Conservation (phyloP, 164 flowering plant species). For the Pachysandra terminalis region DNA sequence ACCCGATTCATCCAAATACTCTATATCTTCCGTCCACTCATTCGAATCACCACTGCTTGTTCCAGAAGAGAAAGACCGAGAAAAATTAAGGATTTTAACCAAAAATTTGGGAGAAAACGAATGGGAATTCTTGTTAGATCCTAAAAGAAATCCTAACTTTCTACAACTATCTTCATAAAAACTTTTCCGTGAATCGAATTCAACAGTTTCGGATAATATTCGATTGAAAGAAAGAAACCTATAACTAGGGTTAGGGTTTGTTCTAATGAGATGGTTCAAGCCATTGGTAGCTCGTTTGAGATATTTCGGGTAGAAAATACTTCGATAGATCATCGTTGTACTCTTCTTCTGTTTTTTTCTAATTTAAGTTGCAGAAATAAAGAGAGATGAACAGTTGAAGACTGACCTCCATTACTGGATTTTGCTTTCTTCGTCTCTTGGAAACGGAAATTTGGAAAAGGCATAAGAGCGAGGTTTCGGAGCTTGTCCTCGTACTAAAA, state of each 20-base stretch:
- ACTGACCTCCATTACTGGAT: too few species aligned
- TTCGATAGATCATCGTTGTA: slow-evolving; percentile 14
- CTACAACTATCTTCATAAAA: neutral
- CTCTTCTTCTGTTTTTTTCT: too few species aligned
- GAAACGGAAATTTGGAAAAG: too few species aligned
- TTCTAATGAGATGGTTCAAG: slow-evolving; percentile 12
- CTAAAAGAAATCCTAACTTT: slow-evolving; percentile 1
- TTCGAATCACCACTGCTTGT: slow-evolving; percentile 16
- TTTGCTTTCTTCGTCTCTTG: too few species aligned
- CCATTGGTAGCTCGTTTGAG: slow-evolving; percentile 13
- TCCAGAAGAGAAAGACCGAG: slow-evolving; percentile 46
- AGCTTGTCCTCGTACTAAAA: too few species aligned
- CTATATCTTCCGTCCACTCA: slow-evolving; percentile 83
- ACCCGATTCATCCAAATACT: slow-evolving; percentile 83
- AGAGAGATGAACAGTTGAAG: too few species aligned
- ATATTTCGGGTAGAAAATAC: slow-evolving; percentile 14
- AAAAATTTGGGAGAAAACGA: neutral
- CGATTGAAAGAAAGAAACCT: slow-evolving; percentile 4
- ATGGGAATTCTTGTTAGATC: neutral
- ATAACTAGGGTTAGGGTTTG: slow-evolving; percentile 14
- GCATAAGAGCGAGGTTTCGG: too few species aligned
- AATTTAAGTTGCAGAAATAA: too few species aligned
- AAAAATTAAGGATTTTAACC: slow-evolving; percentile 9
- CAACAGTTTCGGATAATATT: neutral
- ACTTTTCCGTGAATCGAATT: neutral